A percentile compares a stretch with the other conserved stretches of the same genome.
Conservation (phyloP, 2,329 filamentous ascomycete species). For the Tolypocladium pustulatum region DNA sequence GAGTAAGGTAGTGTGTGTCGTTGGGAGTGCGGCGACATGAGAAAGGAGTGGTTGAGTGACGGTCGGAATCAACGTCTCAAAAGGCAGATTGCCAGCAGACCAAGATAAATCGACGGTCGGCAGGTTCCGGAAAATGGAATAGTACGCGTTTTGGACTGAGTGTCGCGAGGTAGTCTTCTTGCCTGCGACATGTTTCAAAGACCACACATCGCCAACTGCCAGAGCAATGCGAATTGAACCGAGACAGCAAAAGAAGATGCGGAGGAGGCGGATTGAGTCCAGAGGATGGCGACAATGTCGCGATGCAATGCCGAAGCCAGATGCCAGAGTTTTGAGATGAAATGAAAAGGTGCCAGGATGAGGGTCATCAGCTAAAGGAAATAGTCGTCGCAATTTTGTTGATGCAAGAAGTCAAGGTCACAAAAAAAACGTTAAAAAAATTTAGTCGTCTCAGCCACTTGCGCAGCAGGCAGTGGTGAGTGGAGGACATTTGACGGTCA, state of each 20-base stretch:
- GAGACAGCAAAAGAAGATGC: conserved; percentile 10
- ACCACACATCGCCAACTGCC: conserved; percentile 9
- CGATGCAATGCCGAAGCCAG: not conserved
- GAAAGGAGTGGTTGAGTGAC: not conserved
- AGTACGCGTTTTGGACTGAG: not conserved
- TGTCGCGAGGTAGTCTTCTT: not conserved
- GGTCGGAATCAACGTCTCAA: not conserved
- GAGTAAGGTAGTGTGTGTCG: not conserved
- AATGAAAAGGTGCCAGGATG: no score
- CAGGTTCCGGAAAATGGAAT: not conserved
- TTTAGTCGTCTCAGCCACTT: conserved; percentile 8
- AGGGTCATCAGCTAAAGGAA: not conserved
- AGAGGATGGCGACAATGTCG: not conserved
- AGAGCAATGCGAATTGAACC: conserved; percentile 9
- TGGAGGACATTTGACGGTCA: conserved; percentile 22
- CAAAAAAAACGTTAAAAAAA: not conserved
- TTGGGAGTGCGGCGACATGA: not conserved
- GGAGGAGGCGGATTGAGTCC: not conserved
- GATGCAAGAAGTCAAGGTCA: not conserved
- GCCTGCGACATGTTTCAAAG: conserved; percentile 13
- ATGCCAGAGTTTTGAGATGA: not conserved
- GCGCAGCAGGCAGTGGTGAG: conserved; percentile 15
- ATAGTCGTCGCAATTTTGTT: not conserved
- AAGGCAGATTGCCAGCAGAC: not conserved
- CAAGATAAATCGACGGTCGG: not conserved